Base-by-base conservation (phyloP, 129 eudicot species). In the Pulicaria dysenterica region DNA sequence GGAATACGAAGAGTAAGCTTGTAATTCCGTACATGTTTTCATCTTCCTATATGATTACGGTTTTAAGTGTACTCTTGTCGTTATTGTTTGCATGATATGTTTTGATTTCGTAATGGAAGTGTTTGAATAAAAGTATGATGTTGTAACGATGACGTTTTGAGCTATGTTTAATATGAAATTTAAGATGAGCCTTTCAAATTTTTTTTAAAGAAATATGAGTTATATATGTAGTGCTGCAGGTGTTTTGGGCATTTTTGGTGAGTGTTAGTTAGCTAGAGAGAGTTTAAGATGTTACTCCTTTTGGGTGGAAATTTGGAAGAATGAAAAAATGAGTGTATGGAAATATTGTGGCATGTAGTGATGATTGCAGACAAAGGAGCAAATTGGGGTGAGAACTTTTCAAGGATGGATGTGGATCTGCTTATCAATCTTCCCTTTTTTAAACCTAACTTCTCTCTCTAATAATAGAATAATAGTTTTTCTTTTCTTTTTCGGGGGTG, bases 291-390 rank as follows among this genome's bases (percentile, higher is more conserved):
- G 51, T 7, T 53, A 46, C 34, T 3, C 6, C 4, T 48, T 66
- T 36, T 67, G 15, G 24, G 59, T 67, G 48, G 2, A 36, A 67
- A 45, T 10, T 66, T 12, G 13, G 6, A 66, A 14, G 49, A 38
- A 40, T 40, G 67, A 38, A 3, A 3, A 0, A 6, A 64, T 34
- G 72, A 36, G 38, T 61, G 69, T 46, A 16, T 73, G 70, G 58
- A 36, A 44, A 69, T 36, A 43, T 40, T 17, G 75, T 70, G 50
- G 67, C 56, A 57, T 43, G 66, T 57, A 43, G 67, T 58, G 55
- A 24, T 69, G 75, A 77, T 77, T 77, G 81, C 38, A 60, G 57
- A 40, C 76, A 77, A 59, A 59, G 70, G 41, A 47, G 69, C 70
- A 77, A 59, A 58, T 19, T 58, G n/a, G 11, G 61, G 68, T 54